Base-by-base conservation (phyloP, 495 filamentous ascomycete genomes). In the Podospora sp. region DNA sequence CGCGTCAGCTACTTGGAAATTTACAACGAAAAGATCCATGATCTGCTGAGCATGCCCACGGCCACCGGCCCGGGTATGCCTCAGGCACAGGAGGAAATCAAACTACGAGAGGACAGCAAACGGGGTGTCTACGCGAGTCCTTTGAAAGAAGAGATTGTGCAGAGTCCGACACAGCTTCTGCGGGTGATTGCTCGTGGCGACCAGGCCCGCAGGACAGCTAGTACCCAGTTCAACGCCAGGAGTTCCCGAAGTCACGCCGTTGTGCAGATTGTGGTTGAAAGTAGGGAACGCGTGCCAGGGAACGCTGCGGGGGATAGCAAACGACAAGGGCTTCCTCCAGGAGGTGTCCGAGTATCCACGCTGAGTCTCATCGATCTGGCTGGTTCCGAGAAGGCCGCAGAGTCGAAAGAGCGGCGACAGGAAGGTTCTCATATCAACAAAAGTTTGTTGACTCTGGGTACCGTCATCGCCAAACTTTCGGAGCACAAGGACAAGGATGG, bases 391-490 rank as follows among this genome's bases (percentile, higher is more conserved):
- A 89, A 93, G 76, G 95, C 95, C 46, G 95, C 95, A 16, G 95
- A 99, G 72, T 91, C 89, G 40, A 99, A 98, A 73, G 95, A 99
- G 78, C 85, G 95, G 62, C 86, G 96, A 56, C 92, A 93, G 36
- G 95, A 99, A 79, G 95, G 95, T 58, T 93, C 95, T 35, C 95
- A 99, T 75, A 99, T 99, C 81, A 99, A 99, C 81, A 97, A 97
- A 78, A 97, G 93, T 77, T 81, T 99, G 73, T 86, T 99, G 61
- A 99, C 95, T 2, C 84, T 99, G 3, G 95, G 95, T 24, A 99
- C 92, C 2, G 95, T 99, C 68, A 97, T 99, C 71, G 93, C 92
- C 9, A 88, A 90, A 63, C 83, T 99, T 9, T 86, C 85, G 2
- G 92, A 92, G 50, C 86, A 88, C 61, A 97, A 96, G 73, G 94